phyloP scores from a whole-genome alignment of 306 rosid species.

The Prunus mira region DNA sequence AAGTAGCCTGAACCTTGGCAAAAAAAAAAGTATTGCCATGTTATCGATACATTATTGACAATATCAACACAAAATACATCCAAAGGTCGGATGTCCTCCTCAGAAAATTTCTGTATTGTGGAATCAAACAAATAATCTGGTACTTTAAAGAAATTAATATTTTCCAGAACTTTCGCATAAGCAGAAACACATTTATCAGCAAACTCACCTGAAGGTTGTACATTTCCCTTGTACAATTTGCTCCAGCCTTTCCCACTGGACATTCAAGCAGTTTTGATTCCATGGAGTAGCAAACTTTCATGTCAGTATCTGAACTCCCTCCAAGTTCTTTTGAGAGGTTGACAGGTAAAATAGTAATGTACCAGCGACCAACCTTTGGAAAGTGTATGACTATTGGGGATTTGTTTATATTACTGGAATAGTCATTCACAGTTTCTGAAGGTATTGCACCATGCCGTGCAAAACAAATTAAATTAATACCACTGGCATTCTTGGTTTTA shows the following conservation, averaged over 20 bases:
- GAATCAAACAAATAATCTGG: background rate
- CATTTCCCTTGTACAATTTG: conserved; percentile 67
- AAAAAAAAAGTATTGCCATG: too few relatives aligned
- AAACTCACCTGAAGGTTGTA: conserved; percentile 73
- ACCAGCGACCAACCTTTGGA: conserved; percentile 77
- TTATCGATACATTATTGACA: background rate
- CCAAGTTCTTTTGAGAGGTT: conserved; percentile 48
- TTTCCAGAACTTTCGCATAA: conserved; percentile 8
- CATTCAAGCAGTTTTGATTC: conserved; percentile 69
- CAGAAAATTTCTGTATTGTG: background rate
- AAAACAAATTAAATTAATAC: conserved; percentile 53
- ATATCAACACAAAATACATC: background rate
- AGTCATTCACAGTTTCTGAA: conserved; percentile 61
- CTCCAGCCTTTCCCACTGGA: conserved; percentile 75
- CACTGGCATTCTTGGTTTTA: conserved; percentile 34
- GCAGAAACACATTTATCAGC: conserved; percentile 19
- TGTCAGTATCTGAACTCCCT: conserved; percentile 32
- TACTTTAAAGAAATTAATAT: background rate
- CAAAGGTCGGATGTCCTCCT: too few relatives aligned
- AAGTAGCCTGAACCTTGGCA: too few relatives aligned
- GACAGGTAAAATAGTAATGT: conserved; percentile 50
- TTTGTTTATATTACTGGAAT: conserved; percentile 54
- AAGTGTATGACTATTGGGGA: conserved; percentile 57
- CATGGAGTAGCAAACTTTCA: conserved; percentile 64
- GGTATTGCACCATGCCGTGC: conserved; percentile 89